Percentiles rank a stretch among this genome's conserved stretches.
phyloP scores from a whole-genome alignment of 1,139 yeast genomes.

The Nadsonia starkeyi-henricii region DNA sequence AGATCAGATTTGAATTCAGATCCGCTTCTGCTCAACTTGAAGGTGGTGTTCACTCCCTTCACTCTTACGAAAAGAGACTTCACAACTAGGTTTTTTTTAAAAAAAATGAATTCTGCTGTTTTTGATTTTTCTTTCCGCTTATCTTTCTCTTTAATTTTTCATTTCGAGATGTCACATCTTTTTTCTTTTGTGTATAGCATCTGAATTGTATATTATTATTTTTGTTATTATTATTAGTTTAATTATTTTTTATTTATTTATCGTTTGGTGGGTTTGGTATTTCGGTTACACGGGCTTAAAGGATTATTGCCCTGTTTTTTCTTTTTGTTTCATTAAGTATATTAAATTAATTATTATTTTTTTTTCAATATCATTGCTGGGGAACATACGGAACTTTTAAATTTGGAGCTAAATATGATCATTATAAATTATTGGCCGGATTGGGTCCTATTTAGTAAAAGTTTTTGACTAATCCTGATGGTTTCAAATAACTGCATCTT shows the following conservation, averaged over 20 bases:
- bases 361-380: not conserved
- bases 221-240: conserved; percentile 1
- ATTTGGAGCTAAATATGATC: too few species aligned
- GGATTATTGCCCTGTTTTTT: too few species aligned
- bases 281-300: not conserved
- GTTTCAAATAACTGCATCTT: too few species aligned
- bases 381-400: too few species aligned
- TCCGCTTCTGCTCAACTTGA: conserved; percentile 97
- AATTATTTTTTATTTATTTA: not conserved
- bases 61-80: conserved; percentile 93
- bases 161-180: conserved; percentile 2
- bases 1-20: conserved; percentile 89
- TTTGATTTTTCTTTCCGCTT: not conserved
- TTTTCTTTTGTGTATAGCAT: not conserved
- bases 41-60: conserved; percentile 96
- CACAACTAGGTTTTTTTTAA: conserved; percentile 41
- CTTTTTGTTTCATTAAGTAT: not conserved
- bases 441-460: too few species aligned
- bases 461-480: too few species aligned
- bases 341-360: not conserved
- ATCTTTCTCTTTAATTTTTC: not conserved
- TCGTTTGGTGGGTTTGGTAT: not conserved
- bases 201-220: not conserved
- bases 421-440: too few species aligned
- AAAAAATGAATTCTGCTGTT: not conserved